Conservation (phyloP, 768 basidiomycete genomes). For the Tylopilus sp. region DNA sequence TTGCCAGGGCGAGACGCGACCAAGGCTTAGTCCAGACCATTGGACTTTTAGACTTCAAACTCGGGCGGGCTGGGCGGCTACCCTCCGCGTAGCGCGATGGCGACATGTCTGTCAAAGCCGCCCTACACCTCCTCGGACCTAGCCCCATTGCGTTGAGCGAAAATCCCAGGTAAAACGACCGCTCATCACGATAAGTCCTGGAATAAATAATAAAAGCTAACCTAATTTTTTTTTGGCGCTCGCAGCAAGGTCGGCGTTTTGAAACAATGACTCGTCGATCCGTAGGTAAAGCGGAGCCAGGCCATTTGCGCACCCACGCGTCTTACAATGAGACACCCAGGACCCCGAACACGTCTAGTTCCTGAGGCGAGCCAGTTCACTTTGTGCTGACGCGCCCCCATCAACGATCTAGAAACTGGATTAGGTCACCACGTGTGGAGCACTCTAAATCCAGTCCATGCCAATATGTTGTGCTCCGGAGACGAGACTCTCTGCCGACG, state of each 20-base stretch:
- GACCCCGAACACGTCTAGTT: constrained; percentile 25
- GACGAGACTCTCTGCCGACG: constrained; percentile 23
- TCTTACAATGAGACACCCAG: neutral
- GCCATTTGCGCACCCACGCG: neutral
- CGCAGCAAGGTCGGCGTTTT: constrained; percentile 16
- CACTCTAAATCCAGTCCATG: constrained; percentile 1
- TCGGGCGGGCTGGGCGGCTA: constrained; percentile 15
- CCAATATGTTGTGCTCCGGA: constrained; percentile 17
- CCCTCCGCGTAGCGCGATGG: constrained; percentile 4
- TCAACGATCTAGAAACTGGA: neutral
- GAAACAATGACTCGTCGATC: constrained; percentile 16
- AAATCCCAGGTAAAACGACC: constrained; percentile 12
- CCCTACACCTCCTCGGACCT: constrained; percentile 23
- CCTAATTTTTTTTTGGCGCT: constrained; percentile 17
- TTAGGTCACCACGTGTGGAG: constrained; percentile 21
- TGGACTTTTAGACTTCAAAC: constrained; percentile 5
- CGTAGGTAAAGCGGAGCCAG: constrained; percentile 11
- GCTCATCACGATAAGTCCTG: constrained; percentile 2
- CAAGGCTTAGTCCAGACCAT: neutral
- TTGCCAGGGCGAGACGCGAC: neutral
- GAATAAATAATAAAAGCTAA: constrained; percentile 3
- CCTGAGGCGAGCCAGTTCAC: constrained; percentile 22
- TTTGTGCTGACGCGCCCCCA: neutral
- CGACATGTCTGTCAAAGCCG: constrained; percentile 10
- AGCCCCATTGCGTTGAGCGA: neutral